Percentiles rank a stretch among this genome's conserved stretches.
Conservation (phyloP, 1,284 basidiomycete species). For the Ceratobasidium sp. region DNA sequence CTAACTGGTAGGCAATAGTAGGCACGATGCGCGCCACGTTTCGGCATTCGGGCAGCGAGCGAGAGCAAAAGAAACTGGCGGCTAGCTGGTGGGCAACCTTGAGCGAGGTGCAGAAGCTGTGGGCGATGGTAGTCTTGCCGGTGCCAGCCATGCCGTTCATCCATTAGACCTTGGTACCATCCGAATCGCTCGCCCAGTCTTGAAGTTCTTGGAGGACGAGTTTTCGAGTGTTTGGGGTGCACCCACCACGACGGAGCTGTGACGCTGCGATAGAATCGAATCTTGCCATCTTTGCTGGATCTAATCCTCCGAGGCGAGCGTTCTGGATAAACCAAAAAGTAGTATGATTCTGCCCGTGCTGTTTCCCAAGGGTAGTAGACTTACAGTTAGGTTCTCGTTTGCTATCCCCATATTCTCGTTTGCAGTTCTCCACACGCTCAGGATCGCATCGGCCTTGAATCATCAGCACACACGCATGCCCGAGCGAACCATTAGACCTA, state of each 20-base stretch:
- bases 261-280: neutral
- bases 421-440: neutral
- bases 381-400: neutral
- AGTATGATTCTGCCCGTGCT: neutral
- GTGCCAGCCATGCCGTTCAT: slow-evolving; percentile 30
- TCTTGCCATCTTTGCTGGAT: neutral
- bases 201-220: neutral
- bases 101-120: neutral
- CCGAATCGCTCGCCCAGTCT: neutral
- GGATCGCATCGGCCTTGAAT: neutral
- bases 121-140: slow-evolving; percentile 24
- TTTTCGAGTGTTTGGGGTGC: slow-evolving; percentile 8
- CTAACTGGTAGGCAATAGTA: slow-evolving; percentile 19
- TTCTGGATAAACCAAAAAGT: neutral
- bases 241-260: slow-evolving; percentile 4
- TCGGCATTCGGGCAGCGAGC: slow-evolving; percentile 9
- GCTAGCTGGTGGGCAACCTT: neutral
- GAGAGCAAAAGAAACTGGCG: slow-evolving; percentile 32
- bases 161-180: slow-evolving; percentile 18
- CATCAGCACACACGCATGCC: neutral
- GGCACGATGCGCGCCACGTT: slow-evolving; percentile 6
- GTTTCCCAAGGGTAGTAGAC: neutral
- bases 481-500: neutral
- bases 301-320: neutral
- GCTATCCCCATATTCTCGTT: neutral